Evolutionary conservation across 208 protist species (phyloP).

Genomic region (Crithidia fasciculata): DNA sequence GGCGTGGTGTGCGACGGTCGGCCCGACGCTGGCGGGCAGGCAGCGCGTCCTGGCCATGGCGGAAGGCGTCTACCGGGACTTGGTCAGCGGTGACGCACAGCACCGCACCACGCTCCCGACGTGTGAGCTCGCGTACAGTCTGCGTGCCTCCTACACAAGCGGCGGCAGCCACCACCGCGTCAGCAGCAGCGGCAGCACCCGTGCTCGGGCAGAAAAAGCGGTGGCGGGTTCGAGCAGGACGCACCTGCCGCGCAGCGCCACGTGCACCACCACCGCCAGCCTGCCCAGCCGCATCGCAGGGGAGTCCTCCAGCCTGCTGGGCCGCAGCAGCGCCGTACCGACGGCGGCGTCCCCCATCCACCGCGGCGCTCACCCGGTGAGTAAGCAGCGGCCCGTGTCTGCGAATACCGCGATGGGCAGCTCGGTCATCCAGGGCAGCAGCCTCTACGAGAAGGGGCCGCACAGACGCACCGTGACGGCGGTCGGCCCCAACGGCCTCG

Average conservation of each 20-base stretch:
- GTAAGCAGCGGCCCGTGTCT: slow-evolving; percentile 1
- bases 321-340: background rate
- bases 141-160: slow-evolving; percentile 44
- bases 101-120: slow-evolving; percentile 24
- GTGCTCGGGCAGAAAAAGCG: background rate
- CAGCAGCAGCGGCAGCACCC: background rate
- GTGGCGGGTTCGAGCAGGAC: background rate
- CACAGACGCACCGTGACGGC: slow-evolving; percentile 10
- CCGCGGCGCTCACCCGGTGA: background rate
- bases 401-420: slow-evolving; percentile 6
- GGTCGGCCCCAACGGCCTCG: background rate
- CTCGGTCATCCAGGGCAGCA: slow-evolving; percentile 2
- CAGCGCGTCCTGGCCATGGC: slow-evolving; percentile 47
- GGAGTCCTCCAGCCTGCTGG: background rate
- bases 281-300: slow-evolving; percentile 1
- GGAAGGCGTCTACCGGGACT: slow-evolving; percentile 39
- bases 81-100: slow-evolving; percentile 8
- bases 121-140: slow-evolving; percentile 53
- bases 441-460: background rate
- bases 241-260: background rate
- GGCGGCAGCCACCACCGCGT: background rate
- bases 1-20: slow-evolving; percentile 35
- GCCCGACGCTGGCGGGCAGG: slow-evolving; percentile 41
- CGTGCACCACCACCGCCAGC: background rate
- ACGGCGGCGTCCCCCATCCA: background rate